These are phyloP conservation scores for Penicillium griseofulvum DNA, from an alignment of 2,329 filamentous ascomycete species.

Conservation along the genomic window DNA sequence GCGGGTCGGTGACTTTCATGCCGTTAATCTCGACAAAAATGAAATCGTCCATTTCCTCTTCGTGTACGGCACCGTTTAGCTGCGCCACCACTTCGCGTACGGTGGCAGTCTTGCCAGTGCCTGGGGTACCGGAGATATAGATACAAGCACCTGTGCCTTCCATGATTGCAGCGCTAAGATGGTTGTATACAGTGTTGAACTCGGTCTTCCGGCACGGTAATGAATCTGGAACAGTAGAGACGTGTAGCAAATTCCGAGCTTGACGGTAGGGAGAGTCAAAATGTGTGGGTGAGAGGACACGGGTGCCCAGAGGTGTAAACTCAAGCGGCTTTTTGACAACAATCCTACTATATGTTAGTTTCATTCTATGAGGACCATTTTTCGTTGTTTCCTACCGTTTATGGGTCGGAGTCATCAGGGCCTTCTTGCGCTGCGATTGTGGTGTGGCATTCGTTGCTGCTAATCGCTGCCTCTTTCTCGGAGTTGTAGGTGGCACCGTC, in stretches of 20 bases:
- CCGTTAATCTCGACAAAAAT: conserved; percentile 99
- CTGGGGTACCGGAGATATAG: conserved; percentile 98
- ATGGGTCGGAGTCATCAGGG: conserved; percentile 61
- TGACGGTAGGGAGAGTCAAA: conserved; percentile 84
- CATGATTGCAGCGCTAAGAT: conserved; percentile 89
- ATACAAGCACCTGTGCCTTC: conserved; percentile 94
- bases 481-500: conserved; percentile 46
- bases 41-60: conserved; percentile 94
- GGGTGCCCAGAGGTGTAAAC: conserved; percentile 91
- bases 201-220: conserved; percentile 90
- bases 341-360: conserved; percentile 46
- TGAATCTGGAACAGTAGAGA: conserved; percentile 84
- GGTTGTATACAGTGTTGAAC: conserved; percentile 86
- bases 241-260: conserved; percentile 83
- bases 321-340: conserved; percentile 84
- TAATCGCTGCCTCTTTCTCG: conserved; percentile 57
- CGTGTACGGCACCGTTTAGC: conserved; percentile 79
- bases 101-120: conserved; percentile 95
- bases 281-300: conserved; percentile 72
- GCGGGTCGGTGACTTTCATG: conserved; percentile 98
- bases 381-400: conserved; percentile 50
- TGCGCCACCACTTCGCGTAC: conserved; percentile 91
- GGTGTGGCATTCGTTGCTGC: conserved; percentile 45
- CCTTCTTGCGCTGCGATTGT: conserved; percentile 41
- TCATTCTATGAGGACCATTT: conserved; percentile 13